Evolutionary conservation across 176 grass and related monocot species (phyloP).

Genomic region (Leersia perrieri): DNA sequence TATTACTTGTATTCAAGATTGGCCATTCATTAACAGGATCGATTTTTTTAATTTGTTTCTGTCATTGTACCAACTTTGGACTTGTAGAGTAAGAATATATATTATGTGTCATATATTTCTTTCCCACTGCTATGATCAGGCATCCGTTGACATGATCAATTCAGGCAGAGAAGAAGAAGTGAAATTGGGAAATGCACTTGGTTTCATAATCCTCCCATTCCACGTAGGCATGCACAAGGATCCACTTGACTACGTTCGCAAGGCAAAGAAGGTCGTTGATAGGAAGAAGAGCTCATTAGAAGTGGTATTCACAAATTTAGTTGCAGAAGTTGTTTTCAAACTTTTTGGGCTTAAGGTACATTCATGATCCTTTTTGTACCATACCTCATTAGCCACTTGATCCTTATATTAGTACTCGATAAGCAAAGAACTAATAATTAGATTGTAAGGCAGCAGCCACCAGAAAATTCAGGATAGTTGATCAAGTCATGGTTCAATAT

Average conservation of each 20-base stretch:
- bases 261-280: slow-evolving; percentile 51
- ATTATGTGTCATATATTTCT: too few species aligned
- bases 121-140: slow-evolving; percentile 39
- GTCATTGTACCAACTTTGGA: neutral
- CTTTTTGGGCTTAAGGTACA: slow-evolving; percentile 63
- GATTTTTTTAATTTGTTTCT: too few species aligned
- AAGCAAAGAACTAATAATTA: too few species aligned
- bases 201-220: slow-evolving; percentile 64
- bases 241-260: slow-evolving; percentile 70
- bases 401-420: neutral
- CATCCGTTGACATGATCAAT: slow-evolving; percentile 58
- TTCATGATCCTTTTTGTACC: neutral
- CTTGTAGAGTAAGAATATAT: too few species aligned
- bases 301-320: slow-evolving; percentile 58
- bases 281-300: slow-evolving; percentile 87
- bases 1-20: neutral
- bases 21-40: neutral
- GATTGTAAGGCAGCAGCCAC: too few species aligned
- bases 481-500: too few species aligned
- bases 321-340: slow-evolving; percentile 50
- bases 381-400: neutral
- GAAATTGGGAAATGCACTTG: slow-evolving; percentile 64
- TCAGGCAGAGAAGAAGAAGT: slow-evolving; percentile 34
- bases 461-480: neutral
- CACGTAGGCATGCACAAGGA: slow-evolving; percentile 45